These are phyloP conservation scores for Tuber melanosporum DNA, from an alignment of 495 filamentous ascomycete genomes.

Conservation along the genomic window DNA sequence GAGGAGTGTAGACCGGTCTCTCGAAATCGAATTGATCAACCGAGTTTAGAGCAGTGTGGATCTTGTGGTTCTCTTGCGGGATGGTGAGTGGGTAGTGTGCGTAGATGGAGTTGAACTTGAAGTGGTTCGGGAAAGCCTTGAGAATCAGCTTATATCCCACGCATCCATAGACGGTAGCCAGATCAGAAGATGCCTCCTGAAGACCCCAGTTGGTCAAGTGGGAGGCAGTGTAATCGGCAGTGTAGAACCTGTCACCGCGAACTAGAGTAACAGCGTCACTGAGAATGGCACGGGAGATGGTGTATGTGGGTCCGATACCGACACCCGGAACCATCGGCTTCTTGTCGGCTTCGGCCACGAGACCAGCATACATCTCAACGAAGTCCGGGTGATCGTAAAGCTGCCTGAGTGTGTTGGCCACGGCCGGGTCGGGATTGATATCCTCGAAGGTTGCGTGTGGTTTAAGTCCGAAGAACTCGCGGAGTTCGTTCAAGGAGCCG, in stretches of 20 bases:
- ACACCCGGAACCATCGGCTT: slow-evolving; percentile 65
- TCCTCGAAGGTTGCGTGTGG: slow-evolving; percentile 73
- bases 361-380: slow-evolving; percentile 75
- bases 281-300: slow-evolving; percentile 72
- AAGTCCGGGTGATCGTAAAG: slow-evolving; percentile 74
- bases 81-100: slow-evolving; percentile 85
- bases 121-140: slow-evolving; percentile 72
- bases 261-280: slow-evolving; percentile 83
- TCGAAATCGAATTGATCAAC: slow-evolving; percentile 68
- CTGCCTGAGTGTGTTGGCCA: slow-evolving; percentile 62
- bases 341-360: slow-evolving; percentile 78
- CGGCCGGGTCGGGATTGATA: slow-evolving; percentile 72
- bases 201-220: slow-evolving; percentile 62
- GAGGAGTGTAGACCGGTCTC: slow-evolving; percentile 51
- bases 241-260: slow-evolving; percentile 81
- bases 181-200: slow-evolving; percentile 65
- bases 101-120: slow-evolving; percentile 73
- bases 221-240: slow-evolving; percentile 54
- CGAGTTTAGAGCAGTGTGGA: slow-evolving; percentile 63
- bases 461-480: slow-evolving; percentile 69
- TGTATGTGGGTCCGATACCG: slow-evolving; percentile 74
- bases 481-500: slow-evolving; percentile 80
- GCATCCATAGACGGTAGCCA: slow-evolving; percentile 69
- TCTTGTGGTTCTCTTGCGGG: slow-evolving; percentile 64
- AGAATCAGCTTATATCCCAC: slow-evolving; percentile 79